A percentile compares a stretch with the other conserved stretches of the same genome.
Evolutionary conservation across 768 basidiomycete genomes (phyloP).

Genomic region (Pisolithus tinctorius): DNA sequence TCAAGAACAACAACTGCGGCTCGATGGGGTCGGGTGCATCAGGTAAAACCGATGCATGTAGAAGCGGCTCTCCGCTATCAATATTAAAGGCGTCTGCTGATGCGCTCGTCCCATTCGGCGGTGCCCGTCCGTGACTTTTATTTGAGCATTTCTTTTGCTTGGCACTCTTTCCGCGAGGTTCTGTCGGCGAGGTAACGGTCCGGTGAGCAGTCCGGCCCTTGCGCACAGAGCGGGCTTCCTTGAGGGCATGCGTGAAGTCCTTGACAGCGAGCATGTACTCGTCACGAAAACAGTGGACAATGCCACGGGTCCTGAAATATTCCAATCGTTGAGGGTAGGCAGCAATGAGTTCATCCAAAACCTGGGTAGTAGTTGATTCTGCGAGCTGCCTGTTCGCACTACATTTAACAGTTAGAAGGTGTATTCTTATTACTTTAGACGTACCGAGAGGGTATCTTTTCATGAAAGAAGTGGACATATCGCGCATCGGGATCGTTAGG

Average conservation of each 20-base stretch:
- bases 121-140: slow-evolving; percentile 57
- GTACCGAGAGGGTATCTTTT: slow-evolving; percentile 89
- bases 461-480: slow-evolving; percentile 93
- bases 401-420: slow-evolving; percentile 13
- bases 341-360: slow-evolving; percentile 74
- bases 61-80: slow-evolving; percentile 43
- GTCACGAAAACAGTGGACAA: slow-evolving; percentile 84
- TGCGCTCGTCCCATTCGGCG: slow-evolving; percentile 57
- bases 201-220: slow-evolving; percentile 56
- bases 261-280: slow-evolving; percentile 68
- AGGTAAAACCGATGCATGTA: slow-evolving; percentile 70
- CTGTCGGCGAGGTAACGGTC: slow-evolving; percentile 31
- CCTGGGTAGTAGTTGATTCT: slow-evolving; percentile 69
- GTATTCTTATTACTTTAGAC: slow-evolving; percentile 15
- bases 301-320: slow-evolving; percentile 84
- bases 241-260: slow-evolving; percentile 77
- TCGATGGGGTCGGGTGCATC: slow-evolving; percentile 85
- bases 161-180: slow-evolving; percentile 37
- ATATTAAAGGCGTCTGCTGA: slow-evolving; percentile 32
- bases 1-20: slow-evolving; percentile 74
- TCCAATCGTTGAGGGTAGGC: slow-evolving; percentile 71
- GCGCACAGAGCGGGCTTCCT: slow-evolving; percentile 66
- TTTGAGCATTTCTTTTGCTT: slow-evolving; percentile 49
- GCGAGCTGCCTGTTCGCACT: slow-evolving; percentile 62
- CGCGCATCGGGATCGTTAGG: slow-evolving; percentile 71